Percentiles rank a stretch among this genome's conserved stretches.
Conservation (phyloP, 495 filamentous ascomycete genomes). For the Pyrenula massariospora region DNA sequence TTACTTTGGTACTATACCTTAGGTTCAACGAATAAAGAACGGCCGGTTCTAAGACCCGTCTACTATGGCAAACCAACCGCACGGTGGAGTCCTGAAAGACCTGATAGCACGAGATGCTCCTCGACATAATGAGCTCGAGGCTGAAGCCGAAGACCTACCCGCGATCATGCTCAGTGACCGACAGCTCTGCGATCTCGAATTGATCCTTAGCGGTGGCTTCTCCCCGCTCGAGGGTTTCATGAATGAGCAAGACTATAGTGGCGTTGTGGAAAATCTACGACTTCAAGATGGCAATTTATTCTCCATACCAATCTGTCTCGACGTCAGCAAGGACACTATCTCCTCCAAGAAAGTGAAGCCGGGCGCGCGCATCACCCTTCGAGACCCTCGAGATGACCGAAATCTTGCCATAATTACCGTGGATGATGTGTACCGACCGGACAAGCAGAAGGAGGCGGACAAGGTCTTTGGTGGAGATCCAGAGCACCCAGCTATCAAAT, state of each 20-base stretch:
- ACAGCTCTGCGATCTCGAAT: constrained; percentile 92
- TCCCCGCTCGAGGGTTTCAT: constrained; percentile 98
- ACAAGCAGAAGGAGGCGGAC: constrained; percentile 87
- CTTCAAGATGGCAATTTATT: constrained; percentile 86
- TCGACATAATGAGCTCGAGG: constrained; percentile 59
- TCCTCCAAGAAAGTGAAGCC: constrained; percentile 60
- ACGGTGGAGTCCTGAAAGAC: constrained; percentile 96
- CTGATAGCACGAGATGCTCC: constrained; percentile 81
- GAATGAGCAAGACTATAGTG: constrained; percentile 92
- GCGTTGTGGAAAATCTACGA: constrained; percentile 78
- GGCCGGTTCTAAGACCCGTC: too few relatives aligned
- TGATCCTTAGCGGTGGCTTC: constrained; percentile 94
- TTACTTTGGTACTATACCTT: too few relatives aligned
- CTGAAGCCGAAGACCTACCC: constrained; percentile 77
- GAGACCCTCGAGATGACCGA: constrained; percentile 91
- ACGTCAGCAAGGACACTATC: constrained; percentile 64
- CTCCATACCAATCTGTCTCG: constrained; percentile 92
- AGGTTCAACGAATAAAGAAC: too few relatives aligned
- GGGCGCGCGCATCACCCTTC: constrained; percentile 71
- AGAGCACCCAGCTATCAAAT: constrained; percentile 86
- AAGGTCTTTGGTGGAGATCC: constrained; percentile 91
- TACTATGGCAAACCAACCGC: constrained; percentile 67
- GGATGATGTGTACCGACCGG: constrained; percentile 89
- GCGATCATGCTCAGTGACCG: constrained; percentile 80
- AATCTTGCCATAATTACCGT: constrained; percentile 93